A percentile compares a stretch with the other conserved stretches of the same genome.
Evolutionary conservation across 805 yeast genomes (phyloP).

Genomic region (Blastobotrys muscicola): DNA sequence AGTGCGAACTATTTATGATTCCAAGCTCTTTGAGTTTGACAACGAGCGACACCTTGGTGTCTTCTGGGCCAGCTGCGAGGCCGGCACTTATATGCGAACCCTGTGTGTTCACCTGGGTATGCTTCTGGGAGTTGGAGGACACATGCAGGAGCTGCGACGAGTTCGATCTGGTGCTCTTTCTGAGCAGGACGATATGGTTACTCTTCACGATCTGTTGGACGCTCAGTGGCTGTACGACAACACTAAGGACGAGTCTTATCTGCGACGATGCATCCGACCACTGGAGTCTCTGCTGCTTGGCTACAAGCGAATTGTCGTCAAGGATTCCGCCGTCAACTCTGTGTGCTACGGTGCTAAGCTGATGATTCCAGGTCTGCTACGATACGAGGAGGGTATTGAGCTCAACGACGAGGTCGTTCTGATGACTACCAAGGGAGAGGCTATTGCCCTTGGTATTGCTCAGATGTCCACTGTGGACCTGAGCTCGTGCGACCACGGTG

Average conservation of each 20-base stretch:
- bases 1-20: constrained; percentile 95
- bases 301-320: constrained; percentile 92
- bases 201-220: constrained; percentile 94
- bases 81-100: constrained; percentile 99
- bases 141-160: constrained; percentile 99
- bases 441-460: constrained; percentile 95
- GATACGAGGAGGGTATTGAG: constrained; percentile 97
- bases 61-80: constrained; percentile 99
- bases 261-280: constrained; percentile 90
- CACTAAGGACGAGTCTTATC: constrained; percentile 91
- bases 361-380: constrained; percentile 96
- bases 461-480: constrained; percentile 98
- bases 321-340: constrained; percentile 93
- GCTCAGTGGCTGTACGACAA: constrained; percentile 98
- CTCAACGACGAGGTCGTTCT: constrained; percentile 95
- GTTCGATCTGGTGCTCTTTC: constrained; percentile 94
- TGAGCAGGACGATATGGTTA: constrained; percentile 85
- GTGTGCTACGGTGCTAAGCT: constrained; percentile 98
- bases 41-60: constrained; percentile 95
- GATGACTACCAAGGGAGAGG: constrained; percentile 99
- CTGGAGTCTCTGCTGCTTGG: constrained; percentile 88
- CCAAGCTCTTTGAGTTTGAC: constrained; percentile 91
- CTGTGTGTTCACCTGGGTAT: constrained; percentile 97
- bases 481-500: constrained; percentile 96
- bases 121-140: constrained; percentile 98